Conservation (phyloP, 2,329 filamentous ascomycete genomes). For the Zalaria sp. region DNA sequence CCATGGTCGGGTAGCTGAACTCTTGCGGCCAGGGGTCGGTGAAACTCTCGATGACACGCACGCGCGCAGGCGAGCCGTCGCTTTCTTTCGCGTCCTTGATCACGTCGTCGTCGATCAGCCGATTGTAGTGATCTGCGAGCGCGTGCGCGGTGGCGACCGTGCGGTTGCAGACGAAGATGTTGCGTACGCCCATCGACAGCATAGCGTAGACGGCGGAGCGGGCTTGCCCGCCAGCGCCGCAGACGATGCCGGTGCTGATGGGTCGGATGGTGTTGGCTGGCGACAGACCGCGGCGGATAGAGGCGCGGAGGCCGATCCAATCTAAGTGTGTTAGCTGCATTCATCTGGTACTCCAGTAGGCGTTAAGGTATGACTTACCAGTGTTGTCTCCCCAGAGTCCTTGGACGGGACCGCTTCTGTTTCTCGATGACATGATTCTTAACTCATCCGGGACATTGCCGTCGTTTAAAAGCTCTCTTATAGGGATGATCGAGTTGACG, state of each 20-base stretch:
- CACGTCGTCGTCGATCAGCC: slow-evolving; percentile 20
- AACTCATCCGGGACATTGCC: slow-evolving; percentile 39
- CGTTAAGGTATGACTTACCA: background rate
- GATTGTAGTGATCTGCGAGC: slow-evolving; percentile 56
- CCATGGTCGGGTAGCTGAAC: slow-evolving; percentile 54
- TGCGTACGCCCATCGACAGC: slow-evolving; percentile 61
- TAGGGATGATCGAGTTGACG: slow-evolving; percentile 61
- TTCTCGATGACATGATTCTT: slow-evolving; percentile 42
- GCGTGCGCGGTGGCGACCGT: slow-evolving; percentile 52
- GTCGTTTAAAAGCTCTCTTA: slow-evolving; percentile 39
- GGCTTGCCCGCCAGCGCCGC: slow-evolving; percentile 60
- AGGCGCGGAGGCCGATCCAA: slow-evolving; percentile 66
- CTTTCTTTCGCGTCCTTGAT: slow-evolving; percentile 7
- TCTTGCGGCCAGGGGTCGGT: slow-evolving; percentile 50
- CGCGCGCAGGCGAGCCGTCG: slow-evolving; percentile 14
- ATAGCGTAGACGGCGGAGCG: slow-evolving; percentile 65
- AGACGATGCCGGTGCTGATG: slow-evolving; percentile 37
- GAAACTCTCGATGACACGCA: slow-evolving; percentile 45
- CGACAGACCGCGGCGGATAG: slow-evolving; percentile 56
- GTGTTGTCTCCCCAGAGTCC: slow-evolving; percentile 68
- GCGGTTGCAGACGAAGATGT: slow-evolving; percentile 62
- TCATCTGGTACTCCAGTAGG: background rate
- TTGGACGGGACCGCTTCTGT: slow-evolving; percentile 50
- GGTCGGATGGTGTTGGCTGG: slow-evolving; percentile 48
- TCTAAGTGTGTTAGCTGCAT: slow-evolving; percentile 25